Base-by-base conservation (phyloP, 768 basidiomycete species). In the Suillus subaureus region DNA sequence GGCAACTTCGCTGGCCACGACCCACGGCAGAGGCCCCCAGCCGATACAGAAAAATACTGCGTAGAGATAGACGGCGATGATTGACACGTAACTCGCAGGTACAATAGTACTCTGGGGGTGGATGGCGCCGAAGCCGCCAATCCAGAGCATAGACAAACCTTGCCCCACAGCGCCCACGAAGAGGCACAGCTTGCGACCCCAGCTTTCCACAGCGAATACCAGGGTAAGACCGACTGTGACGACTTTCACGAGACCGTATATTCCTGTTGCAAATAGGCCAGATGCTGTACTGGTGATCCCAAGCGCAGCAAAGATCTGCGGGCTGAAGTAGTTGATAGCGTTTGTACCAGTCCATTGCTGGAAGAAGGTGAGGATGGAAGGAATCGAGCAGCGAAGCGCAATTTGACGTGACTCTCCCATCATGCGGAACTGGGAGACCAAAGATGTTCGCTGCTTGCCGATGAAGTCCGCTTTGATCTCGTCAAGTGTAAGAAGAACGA, bases 251-350 rank as follows among this genome's bases (percentile, higher is more conserved):
- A 73, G 63, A 58, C 74, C 70, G 64, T 72, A 74, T 65, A 69
- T 70, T 72, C 83, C 83, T 18, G 83, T 85, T 9, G 83, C 83
- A 56, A 84, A 78, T 33, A 85, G 72, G n/a, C 75, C 78, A 21
- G 80, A 74, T 11, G 75, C 77, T 23, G 77, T 80, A 15, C 79
- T 79, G 12, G 71, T 73, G 15, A 84, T 79, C 2, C 83, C 83
- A 16, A 84, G 77, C 23, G 75, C 71, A 6, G 77, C 78, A 69
- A 84, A 84, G 62, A 84, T 82, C 56, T 76, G 72, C 0, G 83
- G 83, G 62, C 80, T 80, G 68, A 79, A 84, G 68, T 84, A 84
- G 68, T 84, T 83, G 65, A 84, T 80, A 2, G 81, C 78, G 69
- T 84, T 84, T 28, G 82, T 82, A 28, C 83, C 83, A 0, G 81